Evolutionary conservation across 345 rosid genomes (phyloP).

Genomic region (Arabidopsis arenosa): DNA sequence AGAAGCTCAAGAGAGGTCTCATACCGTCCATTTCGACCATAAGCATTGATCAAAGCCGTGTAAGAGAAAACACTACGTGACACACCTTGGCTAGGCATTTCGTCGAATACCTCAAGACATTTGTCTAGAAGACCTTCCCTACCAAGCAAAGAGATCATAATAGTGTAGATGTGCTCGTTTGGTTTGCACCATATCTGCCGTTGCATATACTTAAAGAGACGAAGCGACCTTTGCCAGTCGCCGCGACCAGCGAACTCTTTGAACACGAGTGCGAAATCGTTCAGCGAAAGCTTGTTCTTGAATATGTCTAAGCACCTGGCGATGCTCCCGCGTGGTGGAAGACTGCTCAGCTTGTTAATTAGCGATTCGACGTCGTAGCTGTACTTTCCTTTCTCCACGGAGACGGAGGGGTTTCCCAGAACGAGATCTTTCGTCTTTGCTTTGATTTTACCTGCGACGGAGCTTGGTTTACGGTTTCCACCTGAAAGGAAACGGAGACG

Average conservation of each 20-base stretch:
- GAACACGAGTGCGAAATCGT: slow-evolving; percentile 89
- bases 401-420: slow-evolving; percentile 76
- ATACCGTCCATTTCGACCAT: slow-evolving; percentile 80
- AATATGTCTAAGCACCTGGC: slow-evolving; percentile 83
- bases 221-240: slow-evolving; percentile 94
- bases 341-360: slow-evolving; percentile 96
- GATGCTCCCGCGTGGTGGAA: slow-evolving; percentile 97
- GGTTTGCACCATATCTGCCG: slow-evolving; percentile 99
- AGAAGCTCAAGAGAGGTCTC: slow-evolving; percentile 78
- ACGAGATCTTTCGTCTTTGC: slow-evolving; percentile 70
- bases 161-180: slow-evolving; percentile 90
- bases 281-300: slow-evolving; percentile 87
- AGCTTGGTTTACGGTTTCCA: slow-evolving; percentile 31
- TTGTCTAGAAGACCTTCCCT: slow-evolving; percentile 88
- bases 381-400: slow-evolving; percentile 90
- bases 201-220: slow-evolving; percentile 95
- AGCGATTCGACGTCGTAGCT: slow-evolving; percentile 94
- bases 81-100: slow-evolving; percentile 82
- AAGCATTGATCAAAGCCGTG: slow-evolving; percentile 87
- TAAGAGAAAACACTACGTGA: slow-evolving; percentile 85
- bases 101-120: slow-evolving; percentile 83
- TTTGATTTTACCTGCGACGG: slow-evolving; percentile 42
- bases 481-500: slow-evolving; percentile 48
- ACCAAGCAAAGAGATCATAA: slow-evolving; percentile 84
- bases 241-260: slow-evolving; percentile 94